Conservation (phyloP, 2,329 filamentous ascomycete genomes). For the Alternaria sp. region DNA sequence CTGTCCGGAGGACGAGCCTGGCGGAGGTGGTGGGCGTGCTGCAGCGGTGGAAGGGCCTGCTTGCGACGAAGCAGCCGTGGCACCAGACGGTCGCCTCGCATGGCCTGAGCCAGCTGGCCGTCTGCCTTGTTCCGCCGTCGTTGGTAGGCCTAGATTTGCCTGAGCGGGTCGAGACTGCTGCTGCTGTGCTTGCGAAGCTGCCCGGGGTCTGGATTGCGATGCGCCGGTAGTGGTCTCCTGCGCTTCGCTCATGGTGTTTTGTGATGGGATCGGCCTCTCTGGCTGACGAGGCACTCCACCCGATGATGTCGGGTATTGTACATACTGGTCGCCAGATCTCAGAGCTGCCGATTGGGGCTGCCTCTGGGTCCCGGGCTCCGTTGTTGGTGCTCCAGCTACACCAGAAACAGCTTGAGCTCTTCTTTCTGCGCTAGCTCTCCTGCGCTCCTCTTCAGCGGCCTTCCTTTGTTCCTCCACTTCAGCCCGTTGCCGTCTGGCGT, state of each 20-base stretch:
- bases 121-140: conserved; percentile 35
- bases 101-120: conserved; percentile 40
- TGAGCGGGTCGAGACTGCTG: conserved; percentile 39
- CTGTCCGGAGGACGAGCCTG: conserved; percentile 34
- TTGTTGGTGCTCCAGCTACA: conserved; percentile 52
- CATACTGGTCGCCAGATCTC: conserved; percentile 37
- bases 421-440: conserved; percentile 63
- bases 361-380: conserved; percentile 38
- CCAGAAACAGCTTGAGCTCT: conserved; percentile 63
- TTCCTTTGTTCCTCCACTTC: conserved; percentile 61
- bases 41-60: conserved; percentile 34
- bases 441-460: conserved; percentile 57
- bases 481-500: conserved; percentile 77
- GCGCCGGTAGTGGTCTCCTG: conserved; percentile 36
- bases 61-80: conserved; percentile 40
- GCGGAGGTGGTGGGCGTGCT: conserved; percentile 32
- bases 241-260: conserved; percentile 20
- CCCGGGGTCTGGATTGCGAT: conserved; percentile 39
- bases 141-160: conserved; percentile 30
- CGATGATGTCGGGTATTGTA: conserved; percentile 32
- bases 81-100: conserved; percentile 39
- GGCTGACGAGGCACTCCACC: conserved; percentile 38
- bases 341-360: conserved; percentile 34
- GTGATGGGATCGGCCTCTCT: conserved; percentile 33
- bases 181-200: conserved; percentile 44